Base-by-base conservation (phyloP, 129 eudicot species). In the Artemisia tridentata region DNA sequence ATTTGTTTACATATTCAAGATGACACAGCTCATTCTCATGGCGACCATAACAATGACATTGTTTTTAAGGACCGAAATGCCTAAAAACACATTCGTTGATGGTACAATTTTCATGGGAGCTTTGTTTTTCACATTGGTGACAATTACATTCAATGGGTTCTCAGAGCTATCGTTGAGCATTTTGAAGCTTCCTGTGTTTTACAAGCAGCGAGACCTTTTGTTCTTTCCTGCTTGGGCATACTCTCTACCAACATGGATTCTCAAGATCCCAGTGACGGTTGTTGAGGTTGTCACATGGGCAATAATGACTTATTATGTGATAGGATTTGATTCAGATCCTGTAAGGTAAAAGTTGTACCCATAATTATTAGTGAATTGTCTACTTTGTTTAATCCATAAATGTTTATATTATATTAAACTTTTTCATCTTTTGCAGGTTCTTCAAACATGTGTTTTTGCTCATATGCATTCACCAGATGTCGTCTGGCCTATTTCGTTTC, bases 211-310 rank as follows among this genome's bases (percentile, higher is more conserved):
- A 64, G 99, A 95, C 76, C 88, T 90, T 73, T 80, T 88, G 15
- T 95, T 95, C 53, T 95, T 80, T 62, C 99, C 99, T 25, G 86
- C 99, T 45, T 95, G 99, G 99, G 97, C 97, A 46, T 87, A 84
- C 72, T 68, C 89, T 62, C 46, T 87, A 66, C 93, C 93, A 19
- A 76, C 89, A 50, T 87, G 99, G 99, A 69, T 95, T 65, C 88
- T 95, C 52, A 95, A 88, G 76, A 84, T 95, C 65, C 99, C 99
- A 0, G 69, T 95, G 19, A 68, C 96, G 8, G 29, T 95, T 13
- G 73, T 79, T 17, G 99, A 95, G 66, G 84, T 74, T 47, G 81
- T 76, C 43, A 66, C 88, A 5, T 95, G 97, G 97, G 89, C 81
- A 7, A 70, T 60, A 23, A 65, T 90, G 83, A 90, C 97, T 60